These are phyloP conservation scores for Xylariaceae sp. DNA, from an alignment of 2,329 filamentous ascomycete genomes.

Conservation along the genomic window DNA sequence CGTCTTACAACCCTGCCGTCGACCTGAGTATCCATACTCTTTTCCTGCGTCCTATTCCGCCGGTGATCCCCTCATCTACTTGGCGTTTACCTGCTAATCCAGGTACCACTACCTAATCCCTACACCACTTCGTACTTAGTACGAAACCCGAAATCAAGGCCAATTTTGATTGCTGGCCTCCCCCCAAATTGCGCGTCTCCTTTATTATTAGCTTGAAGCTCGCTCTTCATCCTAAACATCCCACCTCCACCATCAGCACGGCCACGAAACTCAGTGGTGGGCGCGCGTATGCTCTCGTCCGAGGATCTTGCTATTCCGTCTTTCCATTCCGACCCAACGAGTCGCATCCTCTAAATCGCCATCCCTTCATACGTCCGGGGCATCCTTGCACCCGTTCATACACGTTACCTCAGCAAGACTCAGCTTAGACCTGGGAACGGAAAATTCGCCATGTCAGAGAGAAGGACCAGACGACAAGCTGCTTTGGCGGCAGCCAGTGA, in stretches of 20 bases:
- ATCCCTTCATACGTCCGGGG: not conserved
- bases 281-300: conserved; percentile 4
- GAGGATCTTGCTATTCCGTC: not conserved
- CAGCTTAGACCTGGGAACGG: not conserved
- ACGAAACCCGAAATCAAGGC: conserved; percentile 1
- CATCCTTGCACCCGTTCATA: not conserved
- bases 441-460: conserved; percentile 26
- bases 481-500: conserved; percentile 26
- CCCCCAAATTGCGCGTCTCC: conserved; percentile 9
- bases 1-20: not conserved
- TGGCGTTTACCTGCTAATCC: not conserved
- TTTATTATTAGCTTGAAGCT: conserved; percentile 4
- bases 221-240: not conserved
- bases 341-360: not conserved
- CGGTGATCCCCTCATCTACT: not conserved
- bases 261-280: not conserved
- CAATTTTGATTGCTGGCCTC: conserved; percentile 16
- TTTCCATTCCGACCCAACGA: not conserved
- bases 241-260: not conserved
- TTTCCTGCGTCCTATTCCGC: not conserved
- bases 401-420: not conserved
- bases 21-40: not conserved
- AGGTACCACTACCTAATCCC: not conserved
- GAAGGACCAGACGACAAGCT: conserved; percentile 29
- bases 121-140: not conserved